Conservation (phyloP, 2,329 filamentous ascomycete genomes). For the Ophiostoma populinum region DNA sequence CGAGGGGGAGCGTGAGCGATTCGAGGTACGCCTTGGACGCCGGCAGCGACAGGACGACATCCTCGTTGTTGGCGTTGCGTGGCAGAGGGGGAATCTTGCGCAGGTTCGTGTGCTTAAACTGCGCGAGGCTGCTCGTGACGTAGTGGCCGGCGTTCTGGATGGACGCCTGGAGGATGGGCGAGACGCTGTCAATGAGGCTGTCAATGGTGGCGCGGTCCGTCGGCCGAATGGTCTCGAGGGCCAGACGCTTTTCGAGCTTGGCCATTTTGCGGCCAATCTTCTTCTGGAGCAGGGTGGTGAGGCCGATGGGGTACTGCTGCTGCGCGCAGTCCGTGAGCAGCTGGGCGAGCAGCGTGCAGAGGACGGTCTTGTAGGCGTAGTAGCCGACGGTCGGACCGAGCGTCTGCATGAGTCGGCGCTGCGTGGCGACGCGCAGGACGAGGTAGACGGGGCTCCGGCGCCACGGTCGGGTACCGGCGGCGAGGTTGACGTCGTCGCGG, state of each 20-base stretch:
- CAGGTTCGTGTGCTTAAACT: conserved; percentile 20
- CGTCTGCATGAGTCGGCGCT: conserved; percentile 29
- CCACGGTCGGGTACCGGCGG: conserved; percentile 35
- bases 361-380: conserved; percentile 38
- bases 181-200: not conserved
- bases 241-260: conserved; percentile 28
- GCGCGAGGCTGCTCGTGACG: conserved; percentile 21
- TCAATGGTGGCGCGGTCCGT: conserved; percentile 15
- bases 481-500: conserved; percentile 42
- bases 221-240: rapidly evolving
- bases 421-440: conserved; percentile 37
- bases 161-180: not conserved
- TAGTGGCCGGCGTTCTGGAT: conserved; percentile 13
- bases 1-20: conserved; percentile 5
- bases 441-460: conserved; percentile 45
- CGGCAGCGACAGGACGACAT: conserved; percentile 21
- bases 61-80: conserved; percentile 15
- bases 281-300: conserved; percentile 21
- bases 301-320: conserved; percentile 13
- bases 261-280: conserved; percentile 40
- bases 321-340: conserved; percentile 25
- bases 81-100: conserved; percentile 26
- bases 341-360: conserved; percentile 28
- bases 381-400: conserved; percentile 25
- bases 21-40: conserved; percentile 23